Conservation (phyloP, 257 asterid species). For the Solanum commersonii region DNA sequence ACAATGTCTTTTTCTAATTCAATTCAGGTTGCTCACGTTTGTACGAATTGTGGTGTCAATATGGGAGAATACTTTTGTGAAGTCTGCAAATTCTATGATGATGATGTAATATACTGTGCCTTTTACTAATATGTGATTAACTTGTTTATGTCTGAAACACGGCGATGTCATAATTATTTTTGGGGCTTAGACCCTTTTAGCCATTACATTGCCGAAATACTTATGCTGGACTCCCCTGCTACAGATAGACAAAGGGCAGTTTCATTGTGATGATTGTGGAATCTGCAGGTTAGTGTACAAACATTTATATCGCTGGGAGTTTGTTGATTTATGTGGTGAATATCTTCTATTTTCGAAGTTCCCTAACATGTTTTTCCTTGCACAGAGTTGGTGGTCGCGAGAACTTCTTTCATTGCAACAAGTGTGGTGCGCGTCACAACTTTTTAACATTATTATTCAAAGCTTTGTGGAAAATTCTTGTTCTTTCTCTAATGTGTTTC, state of each 20-base stretch:
- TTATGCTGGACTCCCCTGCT: neutral
- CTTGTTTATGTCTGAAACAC: neutral
- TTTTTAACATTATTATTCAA: neutral
- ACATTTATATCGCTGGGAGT: neutral
- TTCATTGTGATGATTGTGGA: slow-evolving; percentile 95
- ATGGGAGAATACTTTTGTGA: slow-evolving; percentile 96
- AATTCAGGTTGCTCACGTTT: slow-evolving; percentile 61
- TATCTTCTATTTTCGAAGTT: neutral
- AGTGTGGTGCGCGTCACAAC: slow-evolving; percentile 55
- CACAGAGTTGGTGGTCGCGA: slow-evolving; percentile 78
- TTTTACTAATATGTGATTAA: neutral
- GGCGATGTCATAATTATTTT: neutral
- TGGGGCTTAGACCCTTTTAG: neutral
- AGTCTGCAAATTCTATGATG: slow-evolving; percentile 84
- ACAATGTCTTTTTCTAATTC: neutral
- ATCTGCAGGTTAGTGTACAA: slow-evolving; percentile 63
- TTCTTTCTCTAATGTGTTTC: neutral
- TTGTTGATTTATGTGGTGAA: neutral
- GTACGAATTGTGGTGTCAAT: slow-evolving; percentile 88
- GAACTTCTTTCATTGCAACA: slow-evolving; percentile 86
- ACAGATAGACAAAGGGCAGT: slow-evolving; percentile 78
- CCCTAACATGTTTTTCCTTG: neutral
- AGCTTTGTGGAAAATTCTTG: neutral
- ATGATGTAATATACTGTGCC: slow-evolving; percentile 46
- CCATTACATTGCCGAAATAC: neutral